phyloP scores from a whole-genome alignment of 2,329 filamentous ascomycete genomes.

The Fusarium sp. region DNA sequence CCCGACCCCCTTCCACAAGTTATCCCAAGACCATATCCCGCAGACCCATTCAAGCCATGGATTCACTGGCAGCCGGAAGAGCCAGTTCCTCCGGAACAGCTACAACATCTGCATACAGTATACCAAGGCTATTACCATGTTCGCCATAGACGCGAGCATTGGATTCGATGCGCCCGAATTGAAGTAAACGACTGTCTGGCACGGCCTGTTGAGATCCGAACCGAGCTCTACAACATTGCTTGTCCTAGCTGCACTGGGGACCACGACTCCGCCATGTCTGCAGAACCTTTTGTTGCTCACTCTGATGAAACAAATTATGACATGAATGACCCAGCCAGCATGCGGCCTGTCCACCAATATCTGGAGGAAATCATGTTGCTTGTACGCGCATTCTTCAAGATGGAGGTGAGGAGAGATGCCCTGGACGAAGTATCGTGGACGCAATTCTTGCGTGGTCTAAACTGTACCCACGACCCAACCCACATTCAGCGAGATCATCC shows the following conservation, averaged over 20 bases:
- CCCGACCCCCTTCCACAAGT: not conserved
- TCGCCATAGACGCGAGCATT: slow-evolving; percentile 21
- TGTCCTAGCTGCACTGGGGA: slow-evolving; percentile 34
- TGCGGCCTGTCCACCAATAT: not conserved
- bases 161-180: slow-evolving; percentile 35
- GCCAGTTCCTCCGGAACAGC: not conserved
- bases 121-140: slow-evolving; percentile 18
- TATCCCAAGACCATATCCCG: not conserved
- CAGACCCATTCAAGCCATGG: not conserved
- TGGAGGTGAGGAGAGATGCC: not conserved
- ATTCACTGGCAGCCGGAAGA: not conserved
- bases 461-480: slow-evolving; percentile 12
- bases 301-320: not conserved
- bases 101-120: not conserved
- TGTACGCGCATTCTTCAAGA: slow-evolving; percentile 4
- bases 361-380: not conserved
- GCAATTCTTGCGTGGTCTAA: not conserved
- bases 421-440: not conserved
- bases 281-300: slow-evolving; percentile 1
- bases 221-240: slow-evolving; percentile 25
- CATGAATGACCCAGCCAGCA: not conserved
- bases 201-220: slow-evolving; percentile 15
- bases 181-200: not conserved
- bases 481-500: slow-evolving; percentile 13
- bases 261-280: slow-evolving; percentile 18